Evolutionary conservation across 164 flowering plant genomes (phyloP).

Genomic region (Umbilicus rupestris): DNA sequence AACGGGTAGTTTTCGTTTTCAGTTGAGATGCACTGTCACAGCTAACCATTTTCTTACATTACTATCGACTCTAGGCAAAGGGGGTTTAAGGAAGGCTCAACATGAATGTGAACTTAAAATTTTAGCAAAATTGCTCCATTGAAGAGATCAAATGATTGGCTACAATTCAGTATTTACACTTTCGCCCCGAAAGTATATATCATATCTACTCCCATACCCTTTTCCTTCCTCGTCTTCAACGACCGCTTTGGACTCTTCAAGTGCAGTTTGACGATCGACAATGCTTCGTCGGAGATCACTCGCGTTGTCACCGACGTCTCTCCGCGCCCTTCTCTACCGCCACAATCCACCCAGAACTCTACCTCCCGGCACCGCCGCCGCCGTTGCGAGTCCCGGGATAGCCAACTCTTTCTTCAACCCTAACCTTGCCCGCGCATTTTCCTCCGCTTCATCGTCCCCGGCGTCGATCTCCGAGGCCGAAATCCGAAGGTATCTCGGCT

Average conservation of each 20-base stretch:
- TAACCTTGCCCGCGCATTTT: conserved; percentile 24
- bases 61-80: too few relatives aligned
- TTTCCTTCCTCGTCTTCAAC: neutral
- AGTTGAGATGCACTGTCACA: too few relatives aligned
- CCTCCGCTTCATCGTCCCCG: conserved; percentile 15
- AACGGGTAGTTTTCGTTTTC: too few relatives aligned
- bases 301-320: conserved; percentile 27
- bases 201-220: too few relatives aligned
- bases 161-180: too few relatives aligned
- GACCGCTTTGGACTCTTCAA: neutral
- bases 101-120: too few relatives aligned
- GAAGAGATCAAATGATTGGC: too few relatives aligned
- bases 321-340: conserved; percentile 17
- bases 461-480: conserved; percentile 43
- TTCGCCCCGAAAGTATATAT: too few relatives aligned
- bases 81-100: too few relatives aligned
- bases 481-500: conserved; percentile 80
- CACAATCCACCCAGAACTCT: conserved; percentile 11
- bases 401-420: conserved; percentile 15
- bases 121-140: too few relatives aligned
- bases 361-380: conserved; percentile 11
- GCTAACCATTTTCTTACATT: too few relatives aligned
- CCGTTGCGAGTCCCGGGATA: conserved; percentile 7
- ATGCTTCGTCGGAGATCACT: conserved; percentile 11
- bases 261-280: neutral